These are phyloP conservation scores for Cladosporium sp. DNA, from an alignment of 2,329 filamentous ascomycete genomes.

Conservation along the genomic window DNA sequence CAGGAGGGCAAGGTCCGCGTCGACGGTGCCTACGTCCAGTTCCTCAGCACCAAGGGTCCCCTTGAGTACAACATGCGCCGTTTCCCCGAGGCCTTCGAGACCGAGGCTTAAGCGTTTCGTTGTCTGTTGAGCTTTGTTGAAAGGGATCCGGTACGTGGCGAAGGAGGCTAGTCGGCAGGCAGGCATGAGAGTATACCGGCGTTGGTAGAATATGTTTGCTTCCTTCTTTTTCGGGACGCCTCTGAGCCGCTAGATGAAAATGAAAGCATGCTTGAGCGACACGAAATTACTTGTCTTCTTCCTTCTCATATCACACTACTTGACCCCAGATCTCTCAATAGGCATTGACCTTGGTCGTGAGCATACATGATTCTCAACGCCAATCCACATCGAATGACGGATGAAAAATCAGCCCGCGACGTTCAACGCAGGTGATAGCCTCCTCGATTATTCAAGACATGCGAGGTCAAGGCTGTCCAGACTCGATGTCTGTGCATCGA, in stretches of 20 bases:
- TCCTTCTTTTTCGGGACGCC: constrained; percentile 13
- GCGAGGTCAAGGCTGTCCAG: too few relatives aligned
- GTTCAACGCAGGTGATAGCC: too few relatives aligned
- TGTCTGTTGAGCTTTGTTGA: neutral
- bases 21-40: constrained; percentile 99
- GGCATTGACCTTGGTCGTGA: too few relatives aligned
- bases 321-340: too few relatives aligned
- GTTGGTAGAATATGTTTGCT: constrained; percentile 14
- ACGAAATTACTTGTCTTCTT: neutral
- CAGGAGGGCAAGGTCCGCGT: constrained; percentile 88
- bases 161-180: constrained; percentile 9
- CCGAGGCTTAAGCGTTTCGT: constrained; percentile 28
- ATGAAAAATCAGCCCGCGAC: too few relatives aligned
- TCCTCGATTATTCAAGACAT: too few relatives aligned
- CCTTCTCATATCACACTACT: neutral
- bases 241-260: constrained; percentile 14
- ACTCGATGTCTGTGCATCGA: too few relatives aligned
- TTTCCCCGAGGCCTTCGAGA: constrained; percentile 85
- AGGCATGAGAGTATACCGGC: constrained; percentile 14
- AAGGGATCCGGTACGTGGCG: neutral
- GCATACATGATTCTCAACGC: too few relatives aligned
- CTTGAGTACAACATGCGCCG: constrained; percentile 83
- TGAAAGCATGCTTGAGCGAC: constrained; percentile 14
- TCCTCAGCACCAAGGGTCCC: constrained; percentile 89
- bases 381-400: too few relatives aligned